Evolutionary conservation across 148 eudicot genomes (phyloP), one percentile per base, ranked within the genome.

Genomic region (Persicaria maculosa): DNA sequence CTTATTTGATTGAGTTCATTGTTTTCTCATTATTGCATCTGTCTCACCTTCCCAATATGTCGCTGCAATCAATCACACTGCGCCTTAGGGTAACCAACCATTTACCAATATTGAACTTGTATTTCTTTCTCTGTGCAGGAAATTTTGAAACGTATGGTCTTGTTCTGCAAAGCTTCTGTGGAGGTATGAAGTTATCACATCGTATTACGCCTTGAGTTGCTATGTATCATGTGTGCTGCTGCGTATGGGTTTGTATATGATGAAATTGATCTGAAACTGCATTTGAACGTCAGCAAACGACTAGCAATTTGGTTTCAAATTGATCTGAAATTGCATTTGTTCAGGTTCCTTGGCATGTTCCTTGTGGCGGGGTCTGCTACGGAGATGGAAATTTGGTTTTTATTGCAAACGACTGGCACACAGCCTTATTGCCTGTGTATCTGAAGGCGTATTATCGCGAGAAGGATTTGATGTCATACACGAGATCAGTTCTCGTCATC

Each of bases 331-430:
- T 52, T 9, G 14, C 14, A 16, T 52, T 52, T 65, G 43, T 54
- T 83, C 88, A 95, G 98, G 97, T 95, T 71, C 97, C 95, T 74
- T 94, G 98, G 98, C 74, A 92, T 83, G 92, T 94, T 15, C 98
- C 98, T 64, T 95, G 98, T 83, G 98, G 98, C 43, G 98, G 98
- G 11, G 84, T 88, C 79, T 86, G 97, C 87, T 95, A 95, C 36
- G 98, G 98, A 77, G 98, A 95, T 80, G 98, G 97, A 79, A 95
- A 95, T 85, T 83, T 92, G 84, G 97, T 83, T 72, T 95, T 95
- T 81, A 84, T 95, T 80, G 98, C 97, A 74, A 95, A 95, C 82
- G 98, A 95, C 73, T 95, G 98, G 98, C 98, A 95, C 77, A 95
- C 98, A 72, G 96, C 98, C 50, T 77, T 95, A 73, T 79, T 95